These are phyloP conservation scores for Anisodus acutangulus DNA, from an alignment of 257 asterid genomes.

Conservation along the genomic window DNA sequence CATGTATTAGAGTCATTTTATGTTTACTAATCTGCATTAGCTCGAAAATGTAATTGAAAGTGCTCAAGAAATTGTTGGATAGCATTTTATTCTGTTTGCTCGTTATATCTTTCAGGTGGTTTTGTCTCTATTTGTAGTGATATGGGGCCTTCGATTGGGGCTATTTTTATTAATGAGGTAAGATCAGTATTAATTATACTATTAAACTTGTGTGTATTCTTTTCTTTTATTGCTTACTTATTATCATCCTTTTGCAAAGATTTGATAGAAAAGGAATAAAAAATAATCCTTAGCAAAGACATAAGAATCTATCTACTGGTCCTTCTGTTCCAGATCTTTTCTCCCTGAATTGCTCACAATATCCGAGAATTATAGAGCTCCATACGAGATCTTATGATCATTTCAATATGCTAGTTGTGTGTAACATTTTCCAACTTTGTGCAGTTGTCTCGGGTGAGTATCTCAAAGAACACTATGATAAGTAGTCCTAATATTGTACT, in stretches of 20 bases:
- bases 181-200: not conserved
- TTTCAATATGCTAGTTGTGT: not conserved
- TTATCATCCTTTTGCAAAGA: not conserved
- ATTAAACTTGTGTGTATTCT: not conserved
- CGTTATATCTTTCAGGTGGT: conserved; percentile 61
- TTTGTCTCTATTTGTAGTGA: conserved; percentile 64
- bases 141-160: conserved; percentile 95
- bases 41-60: not conserved
- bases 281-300: not conserved
- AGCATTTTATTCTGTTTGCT: conserved; percentile 25
- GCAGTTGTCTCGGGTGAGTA: not conserved
- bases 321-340: not conserved
- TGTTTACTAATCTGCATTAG: not conserved
- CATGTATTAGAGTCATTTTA: not conserved
- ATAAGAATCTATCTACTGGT: not conserved
- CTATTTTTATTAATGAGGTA: conserved; percentile 85
- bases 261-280: not conserved
- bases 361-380: not conserved
- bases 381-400: not conserved
- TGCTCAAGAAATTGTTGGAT: conserved; percentile 12
- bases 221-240: not conserved
- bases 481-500: not conserved
- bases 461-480: not conserved
- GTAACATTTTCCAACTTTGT: not conserved
- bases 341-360: not conserved